phyloP scores from a whole-genome alignment of 805 yeast genomes.

The Nakazawaea ambrosiae region DNA sequence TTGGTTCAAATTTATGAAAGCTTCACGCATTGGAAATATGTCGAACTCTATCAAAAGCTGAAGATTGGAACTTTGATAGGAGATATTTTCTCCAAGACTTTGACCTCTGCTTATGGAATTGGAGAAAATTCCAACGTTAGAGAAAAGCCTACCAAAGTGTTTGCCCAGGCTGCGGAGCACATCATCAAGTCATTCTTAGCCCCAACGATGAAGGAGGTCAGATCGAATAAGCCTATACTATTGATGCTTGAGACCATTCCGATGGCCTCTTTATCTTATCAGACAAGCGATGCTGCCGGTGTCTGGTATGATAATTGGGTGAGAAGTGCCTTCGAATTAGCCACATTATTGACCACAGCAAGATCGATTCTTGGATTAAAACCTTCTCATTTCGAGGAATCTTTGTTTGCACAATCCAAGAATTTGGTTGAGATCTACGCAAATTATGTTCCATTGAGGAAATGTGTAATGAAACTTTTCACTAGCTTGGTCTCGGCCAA shows the following conservation, averaged over 20 bases:
- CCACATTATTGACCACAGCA: constrained; percentile 48
- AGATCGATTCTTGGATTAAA: constrained; percentile 40
- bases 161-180: constrained; percentile 42
- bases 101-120: constrained; percentile 43
- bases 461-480: constrained; percentile 46
- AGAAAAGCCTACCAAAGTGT: constrained; percentile 39
- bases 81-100: constrained; percentile 45
- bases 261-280: constrained; percentile 26
- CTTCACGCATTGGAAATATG: constrained; percentile 63
- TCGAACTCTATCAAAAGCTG: constrained; percentile 46
- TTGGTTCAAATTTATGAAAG: constrained; percentile 68
- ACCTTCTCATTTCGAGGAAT: constrained; percentile 61
- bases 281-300: constrained; percentile 36
- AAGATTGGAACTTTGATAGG: constrained; percentile 52
- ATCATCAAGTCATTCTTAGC: constrained; percentile 53
- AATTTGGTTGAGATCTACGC: constrained; percentile 52
- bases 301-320: constrained; percentile 44
- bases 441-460: constrained; percentile 38
- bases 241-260: constrained; percentile 42
- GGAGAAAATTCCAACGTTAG: constrained; percentile 27
- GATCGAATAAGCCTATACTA: constrained; percentile 50
- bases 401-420: constrained; percentile 49
- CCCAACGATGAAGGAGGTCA: constrained; percentile 38
- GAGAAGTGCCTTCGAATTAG: constrained; percentile 43
- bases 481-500: constrained; percentile 48